Evolutionary conservation across 2,329 filamentous ascomycete genomes (phyloP), one percentile per base, ranked within the genome.

Genomic region (Coniochaeta hoffmannii): DNA sequence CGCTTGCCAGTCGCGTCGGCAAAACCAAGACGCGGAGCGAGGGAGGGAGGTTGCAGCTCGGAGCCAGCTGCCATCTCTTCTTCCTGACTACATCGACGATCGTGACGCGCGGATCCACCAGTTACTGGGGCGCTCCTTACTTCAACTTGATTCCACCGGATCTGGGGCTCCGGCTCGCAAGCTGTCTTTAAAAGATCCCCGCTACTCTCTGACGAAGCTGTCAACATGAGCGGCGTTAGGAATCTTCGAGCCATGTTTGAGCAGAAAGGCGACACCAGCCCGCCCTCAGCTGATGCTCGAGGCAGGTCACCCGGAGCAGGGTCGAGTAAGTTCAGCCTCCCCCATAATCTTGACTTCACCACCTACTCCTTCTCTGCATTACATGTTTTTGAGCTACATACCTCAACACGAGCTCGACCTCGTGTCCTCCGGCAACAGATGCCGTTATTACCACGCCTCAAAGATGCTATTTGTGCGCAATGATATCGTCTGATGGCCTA

Each of bases 241-340:
- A 89, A 88, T 73, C 82, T 92, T 62, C 80, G 87, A 64, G 88
- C 88, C 66, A 90, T 89, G 80, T 91, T 91, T 69, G 88, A 92
- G 76, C 83, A 84, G 68, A 88, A 83, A 71, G 82, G 79, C 68
- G 81, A 83, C 62, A 75, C 77, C 56, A 86, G 81, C 63, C 80
- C 84, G 61, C 83, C 85, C 15, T 15, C 24, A 3, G 49, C 49
- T 10, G 86, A 87, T 60, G 86, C 87, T 60, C 79, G 87, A 74
- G 88, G 87, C 58, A 79, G 87, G 69, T 87, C 85, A 56, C 86
- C 86, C 54, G 82, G 78, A 59, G 71, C 71, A 59, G 71, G 72
- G 58, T 68, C 60, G 61, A 68, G 77, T 81, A 71, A 69, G 73
- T 59, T 46, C 24, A n/a, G n/a, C n/a, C n/a, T n/a, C n/a, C n/a